Evolutionary conservation across 1,139 yeast genomes (phyloP), one percentile per base, ranked within the genome.

Genomic region (Pichia terricola): DNA sequence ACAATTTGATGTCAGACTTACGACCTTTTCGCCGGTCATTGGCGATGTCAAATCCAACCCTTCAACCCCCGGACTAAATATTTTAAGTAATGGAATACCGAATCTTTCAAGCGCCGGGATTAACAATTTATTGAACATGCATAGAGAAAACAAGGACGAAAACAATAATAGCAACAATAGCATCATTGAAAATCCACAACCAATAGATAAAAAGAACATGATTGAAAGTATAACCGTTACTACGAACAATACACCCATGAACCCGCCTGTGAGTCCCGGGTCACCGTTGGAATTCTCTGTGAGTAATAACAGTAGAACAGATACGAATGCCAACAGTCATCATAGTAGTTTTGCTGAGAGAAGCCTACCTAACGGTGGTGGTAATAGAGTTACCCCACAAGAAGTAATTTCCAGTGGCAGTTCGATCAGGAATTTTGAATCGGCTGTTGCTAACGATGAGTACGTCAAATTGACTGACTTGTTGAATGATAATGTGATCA

Each of bases 391-490:
- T 7, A 30, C 32, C 7, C 32, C 39, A 8, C 39, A 40, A n/a
- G 53, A 49, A 33, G 43, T 49, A 2, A 11, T 45, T 8, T 50
- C 56, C 3, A 43, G 50, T 2, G 46, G 46, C 10, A 43, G 50
- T 28, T 49, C 55, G 11, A 45, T 41, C 11, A 49, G 47, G 37
- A 53, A 54, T 27, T 60, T 59, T 46, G 55, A 56, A 43, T 59
- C 63, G 2, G 41, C 47, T n/a, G 50, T 59, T 36, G 60, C 60
- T 25, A 75, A 75, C 57, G 78, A 75, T 49, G 84, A 79, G 56
- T 77, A 78, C 53, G 57, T 68, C 47, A 76, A 77, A 72, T 61
- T 79, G 49, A 79, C 81, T 9, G 81, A 75, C 54, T 68, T 78
- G 28, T 56, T 75, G 34, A 68, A 68, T 41, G 70, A 76, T 32